A percentile compares a stretch with the other conserved stretches of the same genome.
Conservation (phyloP, 768 basidiomycete genomes). For the Lentinus brumalis region DNA sequence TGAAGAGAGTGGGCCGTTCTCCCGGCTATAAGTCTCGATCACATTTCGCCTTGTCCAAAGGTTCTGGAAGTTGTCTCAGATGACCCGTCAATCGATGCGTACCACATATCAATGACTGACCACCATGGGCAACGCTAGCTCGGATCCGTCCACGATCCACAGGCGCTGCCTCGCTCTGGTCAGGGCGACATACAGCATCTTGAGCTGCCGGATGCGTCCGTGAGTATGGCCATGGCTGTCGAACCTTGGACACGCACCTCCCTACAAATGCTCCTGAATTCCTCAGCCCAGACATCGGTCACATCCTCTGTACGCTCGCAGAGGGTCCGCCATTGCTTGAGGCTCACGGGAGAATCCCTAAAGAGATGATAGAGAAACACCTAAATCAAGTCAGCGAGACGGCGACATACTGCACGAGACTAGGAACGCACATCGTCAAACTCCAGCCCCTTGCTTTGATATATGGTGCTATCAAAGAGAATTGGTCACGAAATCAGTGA, state of each 20-base stretch:
- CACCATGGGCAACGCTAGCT: slow-evolving; percentile 57
- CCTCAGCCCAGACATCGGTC: too few species aligned
- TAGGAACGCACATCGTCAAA: slow-evolving; percentile 53
- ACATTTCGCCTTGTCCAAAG: too few species aligned
- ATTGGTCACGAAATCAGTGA: background rate
- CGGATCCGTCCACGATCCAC: slow-evolving; percentile 67
- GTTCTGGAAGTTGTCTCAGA: too few species aligned
- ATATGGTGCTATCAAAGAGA: slow-evolving; percentile 42
- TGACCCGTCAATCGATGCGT: too few species aligned
- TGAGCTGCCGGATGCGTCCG: slow-evolving; percentile 44
- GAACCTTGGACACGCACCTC: too few species aligned
- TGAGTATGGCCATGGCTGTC: background rate
- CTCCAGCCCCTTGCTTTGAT: slow-evolving; percentile 67
- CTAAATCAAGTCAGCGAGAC: slow-evolving; percentile 34
- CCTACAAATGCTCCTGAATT: too few species aligned
- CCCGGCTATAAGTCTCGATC: too few species aligned
- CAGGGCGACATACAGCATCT: slow-evolving; percentile 68
- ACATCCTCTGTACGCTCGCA: too few species aligned
- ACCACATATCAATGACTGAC: slow-evolving; percentile 35
- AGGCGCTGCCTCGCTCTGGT: slow-evolving; percentile 68
- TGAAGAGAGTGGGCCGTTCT: too few species aligned
- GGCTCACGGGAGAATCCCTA: slow-evolving; percentile 53
- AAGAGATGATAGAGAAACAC: slow-evolving; percentile 78
- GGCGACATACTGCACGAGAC: background rate
- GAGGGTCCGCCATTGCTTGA: slow-evolving; percentile 52